Evolutionary conservation across 106 monocot genomes (phyloP).

Genomic region (Acorus calamus): DNA sequence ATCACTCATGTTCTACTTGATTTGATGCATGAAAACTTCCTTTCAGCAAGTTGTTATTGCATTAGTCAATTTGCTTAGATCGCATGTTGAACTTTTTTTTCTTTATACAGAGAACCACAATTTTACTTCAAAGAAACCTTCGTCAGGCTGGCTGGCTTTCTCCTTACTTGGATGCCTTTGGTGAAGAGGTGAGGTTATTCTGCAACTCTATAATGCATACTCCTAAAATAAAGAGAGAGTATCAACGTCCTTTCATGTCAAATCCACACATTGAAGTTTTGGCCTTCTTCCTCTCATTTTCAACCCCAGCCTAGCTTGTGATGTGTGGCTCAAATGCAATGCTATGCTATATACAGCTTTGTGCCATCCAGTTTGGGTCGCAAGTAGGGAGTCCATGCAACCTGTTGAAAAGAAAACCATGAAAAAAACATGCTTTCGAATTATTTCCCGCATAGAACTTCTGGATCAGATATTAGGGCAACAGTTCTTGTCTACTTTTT

Average conservation of each 20-base stretch:
- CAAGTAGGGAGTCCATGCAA: not conserved
- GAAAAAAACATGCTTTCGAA: too few relatives aligned
- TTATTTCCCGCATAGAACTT: too few relatives aligned
- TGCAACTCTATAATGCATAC: not conserved
- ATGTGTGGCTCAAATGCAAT: not conserved
- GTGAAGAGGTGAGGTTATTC: slow-evolving; percentile 76
- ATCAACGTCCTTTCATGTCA: too few relatives aligned
- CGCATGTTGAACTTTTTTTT: not conserved
- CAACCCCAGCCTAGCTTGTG: too few relatives aligned
- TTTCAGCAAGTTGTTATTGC: not conserved
- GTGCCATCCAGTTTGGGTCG: too few relatives aligned
- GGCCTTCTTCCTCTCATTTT: not conserved
- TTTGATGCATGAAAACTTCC: not conserved
- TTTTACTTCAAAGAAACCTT: slow-evolving; percentile 68
- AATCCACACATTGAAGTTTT: too few relatives aligned
- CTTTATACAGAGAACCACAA: slow-evolving; percentile 58
- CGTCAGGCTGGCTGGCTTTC: slow-evolving; percentile 74
- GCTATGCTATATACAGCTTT: too few relatives aligned
- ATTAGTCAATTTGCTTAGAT: slow-evolving; percentile 2
- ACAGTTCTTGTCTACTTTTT: too few relatives aligned
- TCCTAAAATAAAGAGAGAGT: too few relatives aligned
- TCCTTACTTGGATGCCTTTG: slow-evolving; percentile 90
- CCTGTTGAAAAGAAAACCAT: too few relatives aligned
- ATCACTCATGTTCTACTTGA: not conserved
- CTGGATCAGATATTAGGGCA: too few relatives aligned